Percentiles rank a stretch among this genome's conserved stretches.
Conservation (phyloP, 2,329 filamentous ascomycete species). For the Cladorrhinum sp. region DNA sequence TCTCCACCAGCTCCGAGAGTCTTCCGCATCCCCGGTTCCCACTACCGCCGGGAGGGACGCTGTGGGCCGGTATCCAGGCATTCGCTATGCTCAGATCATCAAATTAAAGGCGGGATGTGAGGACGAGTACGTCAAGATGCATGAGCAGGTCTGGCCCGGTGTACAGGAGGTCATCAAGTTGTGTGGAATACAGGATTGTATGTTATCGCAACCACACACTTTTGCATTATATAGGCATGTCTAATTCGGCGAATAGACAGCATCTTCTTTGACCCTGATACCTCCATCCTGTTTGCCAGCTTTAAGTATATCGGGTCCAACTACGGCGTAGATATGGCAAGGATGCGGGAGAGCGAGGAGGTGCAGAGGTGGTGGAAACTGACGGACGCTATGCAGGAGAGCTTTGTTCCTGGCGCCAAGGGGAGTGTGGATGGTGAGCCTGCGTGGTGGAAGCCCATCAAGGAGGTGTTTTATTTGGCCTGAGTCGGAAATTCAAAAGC, state of each 20-base stretch:
- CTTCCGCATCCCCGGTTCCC: background rate
- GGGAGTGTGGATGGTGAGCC: slow-evolving; percentile 57
- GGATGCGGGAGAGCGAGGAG: slow-evolving; percentile 68
- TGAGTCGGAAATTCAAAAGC: slow-evolving; percentile 27
- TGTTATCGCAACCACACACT: slow-evolving; percentile 21
- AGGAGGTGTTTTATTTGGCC: slow-evolving; percentile 65
- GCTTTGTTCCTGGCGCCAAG: slow-evolving; percentile 56
- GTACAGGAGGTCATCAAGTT: slow-evolving; percentile 73
- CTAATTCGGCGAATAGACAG: slow-evolving; percentile 50
- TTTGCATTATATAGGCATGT: background rate
- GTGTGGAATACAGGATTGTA: slow-evolving; percentile 72
- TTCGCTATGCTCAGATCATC: slow-evolving; percentile 69
- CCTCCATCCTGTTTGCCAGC: slow-evolving; percentile 65
- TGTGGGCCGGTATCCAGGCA: slow-evolving; percentile 37
- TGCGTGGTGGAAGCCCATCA: slow-evolving; percentile 66
- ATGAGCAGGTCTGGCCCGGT: slow-evolving; percentile 73
- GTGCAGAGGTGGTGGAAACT: slow-evolving; percentile 78
- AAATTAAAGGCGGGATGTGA: slow-evolving; percentile 66
- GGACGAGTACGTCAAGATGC: slow-evolving; percentile 69
- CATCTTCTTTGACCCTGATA: slow-evolving; percentile 65
- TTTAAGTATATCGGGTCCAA: slow-evolving; percentile 78
- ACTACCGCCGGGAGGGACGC: background rate
- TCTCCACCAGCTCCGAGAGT: background rate
- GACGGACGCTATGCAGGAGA: slow-evolving; percentile 74
- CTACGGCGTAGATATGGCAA: slow-evolving; percentile 71